Evolutionary conservation across 257 asterid genomes (phyloP).

Genomic region (Agastache rugosa): DNA sequence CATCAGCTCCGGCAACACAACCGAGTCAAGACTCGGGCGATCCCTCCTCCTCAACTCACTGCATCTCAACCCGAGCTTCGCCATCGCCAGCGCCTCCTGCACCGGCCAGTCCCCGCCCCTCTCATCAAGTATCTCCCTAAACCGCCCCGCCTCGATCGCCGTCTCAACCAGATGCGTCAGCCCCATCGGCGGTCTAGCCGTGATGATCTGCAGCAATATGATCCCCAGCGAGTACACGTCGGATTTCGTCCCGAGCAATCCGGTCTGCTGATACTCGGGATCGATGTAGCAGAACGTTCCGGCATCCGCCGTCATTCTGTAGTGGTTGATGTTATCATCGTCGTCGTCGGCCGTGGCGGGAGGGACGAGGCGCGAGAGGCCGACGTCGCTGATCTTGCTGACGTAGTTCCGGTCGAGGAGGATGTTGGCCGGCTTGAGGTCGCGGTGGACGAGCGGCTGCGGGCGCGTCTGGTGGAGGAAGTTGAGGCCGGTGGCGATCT

Average conservation of each 20-base stretch:
- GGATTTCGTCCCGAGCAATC: slow-evolving; percentile 80
- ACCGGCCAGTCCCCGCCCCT: slow-evolving; percentile 75
- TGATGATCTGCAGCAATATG: slow-evolving; percentile 65
- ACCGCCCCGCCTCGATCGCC: slow-evolving; percentile 63
- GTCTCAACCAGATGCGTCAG: slow-evolving; percentile 56
- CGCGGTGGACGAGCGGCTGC: slow-evolving; percentile 62
- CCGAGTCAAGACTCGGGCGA: slow-evolving; percentile 74
- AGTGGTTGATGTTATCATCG: slow-evolving; percentile 46
- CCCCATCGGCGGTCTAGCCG: slow-evolving; percentile 82
- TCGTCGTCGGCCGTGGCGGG: slow-evolving; percentile 46
- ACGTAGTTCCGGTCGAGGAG: slow-evolving; percentile 70
- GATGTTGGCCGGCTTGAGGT: slow-evolving; percentile 68
- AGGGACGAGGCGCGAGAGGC: slow-evolving; percentile 78
- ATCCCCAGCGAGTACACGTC: slow-evolving; percentile 78
- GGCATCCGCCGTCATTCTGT: slow-evolving; percentile 80
- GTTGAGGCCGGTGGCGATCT: slow-evolving; percentile 54
- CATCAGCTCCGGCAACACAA: slow-evolving; percentile 68
- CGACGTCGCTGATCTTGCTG: slow-evolving; percentile 87
- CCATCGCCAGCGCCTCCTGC: slow-evolving; percentile 64
- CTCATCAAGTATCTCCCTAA: slow-evolving; percentile 61
- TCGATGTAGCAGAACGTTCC: slow-evolving; percentile 96
- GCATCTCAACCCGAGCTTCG: slow-evolving; percentile 70
- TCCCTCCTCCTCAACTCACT: slow-evolving; percentile 82
- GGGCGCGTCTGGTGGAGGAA: slow-evolving; percentile 57
- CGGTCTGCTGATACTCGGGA: slow-evolving; percentile 89